Base-by-base conservation (phyloP, 768 basidiomycete species). In the Serendipita indica region DNA sequence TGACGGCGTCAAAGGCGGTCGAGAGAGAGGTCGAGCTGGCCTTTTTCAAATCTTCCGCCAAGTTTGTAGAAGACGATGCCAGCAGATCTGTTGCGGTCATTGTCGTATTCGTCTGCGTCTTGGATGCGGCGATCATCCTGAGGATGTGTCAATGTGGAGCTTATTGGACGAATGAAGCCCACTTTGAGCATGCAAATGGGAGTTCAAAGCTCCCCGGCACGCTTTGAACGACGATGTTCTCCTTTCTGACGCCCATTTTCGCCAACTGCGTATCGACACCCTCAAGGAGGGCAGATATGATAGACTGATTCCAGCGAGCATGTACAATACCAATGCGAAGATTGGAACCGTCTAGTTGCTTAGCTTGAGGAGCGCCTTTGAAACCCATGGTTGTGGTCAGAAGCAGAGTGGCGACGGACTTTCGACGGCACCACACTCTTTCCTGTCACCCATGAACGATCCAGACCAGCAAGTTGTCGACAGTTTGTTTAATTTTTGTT, bases 191-290 rank as follows among this genome's bases (percentile, higher is more conserved):
- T 13, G 92, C 75, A 74, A 81, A 67, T 2, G 96, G 96, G 18
- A 99, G 77, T 74, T 99, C 96, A 69, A 83, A 99, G 72, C 86
- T 89, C 6, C 96, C 96, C 0, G 94, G 92, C 1, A 99, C 91
- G 33, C 83, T 85, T 73, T 93, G 85, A 41, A 93, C 73, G 56
- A 91, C 78, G 66, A 99, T 97, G 66, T 97, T 93, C 68, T 77
- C 76, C 56, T 89, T 81, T 73, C 86, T 86, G 62, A 98, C 94
- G 25, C 94, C 94, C 33, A 77, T 74, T 65, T 82, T 81, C 72
- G 82, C 85, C 64, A 99, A 78, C 68, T 89, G 92, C 20, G 74
- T 72, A 58, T 89, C 71, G 2, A 86, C 80, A 34, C 96, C 96
- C 1, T 78, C 72, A 60, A 99, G 74, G 54, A 99, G 80, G 10